Evolutionary conservation across 441 rosid genomes (phyloP).

Genomic region (Kokia cookei): DNA sequence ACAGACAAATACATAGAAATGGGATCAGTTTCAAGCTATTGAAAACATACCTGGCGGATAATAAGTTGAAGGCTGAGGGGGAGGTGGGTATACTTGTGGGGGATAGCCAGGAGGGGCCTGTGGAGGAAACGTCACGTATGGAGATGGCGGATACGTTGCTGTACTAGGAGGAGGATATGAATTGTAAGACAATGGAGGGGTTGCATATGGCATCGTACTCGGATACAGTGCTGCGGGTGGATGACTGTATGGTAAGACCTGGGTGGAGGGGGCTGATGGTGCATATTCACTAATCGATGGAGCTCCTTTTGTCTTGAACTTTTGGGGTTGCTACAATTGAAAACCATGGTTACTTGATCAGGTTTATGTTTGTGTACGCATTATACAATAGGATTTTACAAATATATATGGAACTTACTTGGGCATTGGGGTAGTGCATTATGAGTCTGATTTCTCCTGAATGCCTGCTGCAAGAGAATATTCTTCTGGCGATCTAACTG

Average conservation of each 20-base stretch:
- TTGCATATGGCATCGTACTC: slow-evolving; percentile 3
- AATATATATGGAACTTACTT: slow-evolving; percentile 8
- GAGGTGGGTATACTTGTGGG: slow-evolving; percentile 7
- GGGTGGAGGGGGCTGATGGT: slow-evolving; percentile 1
- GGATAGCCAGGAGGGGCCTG: too few relatives aligned
- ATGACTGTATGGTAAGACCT: not conserved
- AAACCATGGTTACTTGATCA: not conserved
- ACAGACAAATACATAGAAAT: not conserved
- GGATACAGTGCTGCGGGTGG: slow-evolving; percentile 10
- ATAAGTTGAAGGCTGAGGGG: not conserved
- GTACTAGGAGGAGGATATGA: slow-evolving; percentile 11
- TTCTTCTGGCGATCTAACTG: too few relatives aligned
- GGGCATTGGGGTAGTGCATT: slow-evolving; percentile 21
- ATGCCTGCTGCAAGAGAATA: too few relatives aligned
- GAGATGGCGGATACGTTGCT: slow-evolving; percentile 7
- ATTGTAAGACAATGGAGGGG: not conserved
- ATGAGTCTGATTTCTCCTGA: slow-evolving; percentile 43
- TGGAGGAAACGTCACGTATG: too few relatives aligned
- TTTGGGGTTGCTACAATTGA: not conserved
- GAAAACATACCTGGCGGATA: slow-evolving; percentile 27
- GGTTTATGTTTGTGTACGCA: not conserved
- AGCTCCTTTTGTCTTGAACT: not conserved
- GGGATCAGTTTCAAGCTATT: not conserved
- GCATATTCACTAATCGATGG: slow-evolving; percentile 13
- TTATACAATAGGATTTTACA: not conserved